Base-by-base conservation (phyloP, 2,329 filamentous ascomycete species). In the Aspergillus cejpii region DNA sequence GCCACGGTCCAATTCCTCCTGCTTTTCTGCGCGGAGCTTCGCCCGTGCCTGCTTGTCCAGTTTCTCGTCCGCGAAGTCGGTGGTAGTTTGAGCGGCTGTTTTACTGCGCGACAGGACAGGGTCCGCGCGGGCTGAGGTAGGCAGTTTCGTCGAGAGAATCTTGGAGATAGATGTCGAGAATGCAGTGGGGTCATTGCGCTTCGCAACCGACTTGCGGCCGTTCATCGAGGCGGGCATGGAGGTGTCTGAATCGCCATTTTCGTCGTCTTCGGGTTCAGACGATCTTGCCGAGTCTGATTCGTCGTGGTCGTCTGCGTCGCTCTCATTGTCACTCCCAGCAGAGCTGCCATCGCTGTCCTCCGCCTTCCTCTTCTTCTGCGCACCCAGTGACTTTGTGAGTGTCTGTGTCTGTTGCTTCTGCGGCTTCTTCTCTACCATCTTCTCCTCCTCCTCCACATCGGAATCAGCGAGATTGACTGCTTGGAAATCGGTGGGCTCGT, bases 121-220 rank as follows among this genome's bases (percentile, higher is more conserved):
- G 63, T 98, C 92, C 43, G 83, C 77, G 19, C 90, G 85, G 62
- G 88, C 88, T 24, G 85, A 79, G 6, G 80, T 81, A 1, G 89
- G 84, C 7, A 97, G 76, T 70, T 97, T 97, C 39, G 88, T 91
- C 44, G 82, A 83, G 36, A 98, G 77, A 63, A 98, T 96, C 68
- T 92, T 94, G 55, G 86, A 85, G 59, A 98, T 88, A 40, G 89
- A 95, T 1, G 84, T 94, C 19, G 91, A 87, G 66, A 98, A 97
- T 41, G 87, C 89, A 52, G 78, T 74, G 2, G 92, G 90, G 67
- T 98, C 91, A 69, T 95, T 94, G 62, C 90, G 84, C 71, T 97
- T 97, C 10, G 67, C 55, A 7, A 67, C 52, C 6, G 56, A 40
- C 50, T 55, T 63, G 33, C 63, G 61, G 40, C 70, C 69, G 45